Base-by-base conservation (phyloP, 169 alveolate genomes). In the Fabrea salina region DNA sequence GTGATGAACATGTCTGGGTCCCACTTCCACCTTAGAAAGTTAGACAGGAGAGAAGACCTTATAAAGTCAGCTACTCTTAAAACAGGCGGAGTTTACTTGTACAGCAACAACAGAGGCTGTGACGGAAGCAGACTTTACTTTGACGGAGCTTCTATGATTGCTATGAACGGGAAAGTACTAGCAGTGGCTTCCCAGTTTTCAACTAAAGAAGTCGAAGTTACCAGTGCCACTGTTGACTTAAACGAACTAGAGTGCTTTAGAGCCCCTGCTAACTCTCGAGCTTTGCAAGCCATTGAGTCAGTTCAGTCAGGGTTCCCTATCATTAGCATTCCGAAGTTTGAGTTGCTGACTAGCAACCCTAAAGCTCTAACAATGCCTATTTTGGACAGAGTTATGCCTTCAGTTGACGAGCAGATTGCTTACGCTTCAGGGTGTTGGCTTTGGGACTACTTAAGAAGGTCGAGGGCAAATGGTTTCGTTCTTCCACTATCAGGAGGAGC, bases 401-500 rank as follows among this genome's bases (percentile, higher is more conserved):
- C 47, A 5, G 85, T 83, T 27, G 90, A 75, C 75, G 91, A 92
- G 75, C 95, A 89, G 72, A 84, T 87, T 49, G 89, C 90, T 6
- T 41, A 51, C 35, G 96, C 95, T 0, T 95, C 96, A 19, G 87
- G 96, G 2, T 78, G 85, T 37, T 92, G 93, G 91, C 74, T 93
- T 16, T 95, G 97, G 98, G 97, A 95, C 78, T 95, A 92, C 41
- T 77, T 94, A 33, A 83, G 93, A 74, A 79, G 95, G 56, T 85
- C 92, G 4, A 91, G 93, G 30, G 92, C 93, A 5, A 74, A 91
- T 6, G 98, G 98, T 0, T 94, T 89, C 78, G 93, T 94, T 77
- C 67, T 95, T 19, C 96, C 98, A 1, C 72, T 94, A 25, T 92
- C 97, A 16, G 98, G 98, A 11, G 98, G 98, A 0, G 88, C 93